phyloP scores from a whole-genome alignment of 768 basidiomycete genomes.

The Cystobasidium onofrii region DNA sequence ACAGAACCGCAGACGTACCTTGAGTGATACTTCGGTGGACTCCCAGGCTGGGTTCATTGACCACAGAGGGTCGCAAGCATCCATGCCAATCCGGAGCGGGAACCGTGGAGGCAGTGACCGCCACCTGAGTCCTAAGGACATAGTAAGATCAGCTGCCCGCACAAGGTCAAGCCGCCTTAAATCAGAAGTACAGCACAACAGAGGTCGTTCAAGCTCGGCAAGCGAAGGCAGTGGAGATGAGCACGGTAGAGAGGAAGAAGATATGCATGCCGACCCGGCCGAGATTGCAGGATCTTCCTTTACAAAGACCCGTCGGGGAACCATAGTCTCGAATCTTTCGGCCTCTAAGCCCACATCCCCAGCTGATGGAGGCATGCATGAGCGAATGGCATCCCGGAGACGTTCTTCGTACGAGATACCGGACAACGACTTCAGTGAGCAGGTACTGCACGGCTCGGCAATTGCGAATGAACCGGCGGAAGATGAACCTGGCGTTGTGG shows the following conservation, averaged over 20 bases:
- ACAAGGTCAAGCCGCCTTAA: conserved; percentile 6
- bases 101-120: not conserved
- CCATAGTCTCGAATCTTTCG: not conserved
- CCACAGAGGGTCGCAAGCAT: conserved; percentile 36
- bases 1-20: conserved; percentile 38
- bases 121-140: conserved; percentile 23
- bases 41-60: conserved; percentile 41
- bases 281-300: not conserved
- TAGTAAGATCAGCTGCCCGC: conserved; percentile 16
- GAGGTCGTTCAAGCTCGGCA: not conserved
- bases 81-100: conserved; percentile 22
- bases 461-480: not conserved
- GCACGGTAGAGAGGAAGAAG: conserved; percentile 1
- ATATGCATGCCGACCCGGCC: not conserved
- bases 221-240: conserved; percentile 13
- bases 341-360: conserved; percentile 4
- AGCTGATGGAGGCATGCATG: not conserved
- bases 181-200: not conserved
- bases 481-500: conserved; percentile 30
- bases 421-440: conserved; percentile 9
- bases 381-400: conserved; percentile 3
- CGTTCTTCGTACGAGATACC: conserved; percentile 12
- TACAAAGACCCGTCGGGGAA: not conserved
- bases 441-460: conserved; percentile 10
- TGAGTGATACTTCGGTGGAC: conserved; percentile 42